These are phyloP conservation scores for Diaporthe caulivora DNA, from an alignment of 2,329 filamentous ascomycete species.

Conservation along the genomic window DNA sequence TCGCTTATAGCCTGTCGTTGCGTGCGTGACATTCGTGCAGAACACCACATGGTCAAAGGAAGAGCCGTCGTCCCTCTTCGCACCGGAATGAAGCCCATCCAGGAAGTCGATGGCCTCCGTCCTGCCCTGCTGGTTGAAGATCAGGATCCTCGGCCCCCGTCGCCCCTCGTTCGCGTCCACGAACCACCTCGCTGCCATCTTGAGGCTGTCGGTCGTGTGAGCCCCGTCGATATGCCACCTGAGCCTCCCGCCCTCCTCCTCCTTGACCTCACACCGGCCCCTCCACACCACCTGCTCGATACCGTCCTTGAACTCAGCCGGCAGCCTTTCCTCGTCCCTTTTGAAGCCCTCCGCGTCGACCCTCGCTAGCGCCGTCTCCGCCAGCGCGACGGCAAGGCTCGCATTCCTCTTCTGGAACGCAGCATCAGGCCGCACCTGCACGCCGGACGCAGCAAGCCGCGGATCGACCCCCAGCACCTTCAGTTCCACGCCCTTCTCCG, in stretches of 20 bases:
- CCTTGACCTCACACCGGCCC: conserved; percentile 79
- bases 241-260: conserved; percentile 66
- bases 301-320: conserved; percentile 76
- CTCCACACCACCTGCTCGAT: conserved; percentile 82
- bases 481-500: conserved; percentile 63
- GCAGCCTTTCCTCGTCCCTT: conserved; percentile 54
- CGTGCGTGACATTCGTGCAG: conserved; percentile 56
- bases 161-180: conserved; percentile 56
- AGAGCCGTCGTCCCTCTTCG: conserved; percentile 47
- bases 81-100: conserved; percentile 56
- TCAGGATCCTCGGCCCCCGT: conserved; percentile 65
- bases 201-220: conserved; percentile 91
- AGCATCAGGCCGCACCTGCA: conserved; percentile 62
- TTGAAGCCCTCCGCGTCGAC: conserved; percentile 52
- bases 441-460: conserved; percentile 51
- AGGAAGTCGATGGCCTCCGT: conserved; percentile 67
- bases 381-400: conserved; percentile 62
- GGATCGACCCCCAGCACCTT: conserved; percentile 60
- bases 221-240: conserved; percentile 94
- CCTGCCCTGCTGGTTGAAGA: conserved; percentile 89
- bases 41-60: conserved; percentile 73
- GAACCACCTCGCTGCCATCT: conserved; percentile 87
- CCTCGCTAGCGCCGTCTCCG: conserved; percentile 61
- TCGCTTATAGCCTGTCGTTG: conserved; percentile 62
- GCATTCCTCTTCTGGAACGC: conserved; percentile 71